Evolutionary conservation across 441 rosid species (phyloP).

Genomic region (Capsella rubella): DNA sequence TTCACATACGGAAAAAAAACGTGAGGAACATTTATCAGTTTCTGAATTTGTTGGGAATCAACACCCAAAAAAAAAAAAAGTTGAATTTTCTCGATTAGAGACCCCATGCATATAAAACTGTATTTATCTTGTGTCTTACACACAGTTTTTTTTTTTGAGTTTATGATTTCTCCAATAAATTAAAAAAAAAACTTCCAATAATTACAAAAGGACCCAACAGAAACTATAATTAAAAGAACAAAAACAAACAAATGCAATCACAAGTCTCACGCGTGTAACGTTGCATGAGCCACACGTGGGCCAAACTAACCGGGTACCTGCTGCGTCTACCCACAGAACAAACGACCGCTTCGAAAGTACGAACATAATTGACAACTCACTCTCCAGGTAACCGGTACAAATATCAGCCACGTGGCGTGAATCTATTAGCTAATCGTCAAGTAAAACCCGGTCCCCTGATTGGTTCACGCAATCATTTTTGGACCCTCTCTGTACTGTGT

Average conservation of each 20-base stretch:
- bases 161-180: constrained; percentile 22
- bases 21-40: constrained; percentile 7
- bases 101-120: constrained; percentile 23
- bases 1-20: neutral
- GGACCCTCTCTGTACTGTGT: constrained; percentile 33
- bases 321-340: constrained; percentile 29
- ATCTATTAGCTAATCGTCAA: constrained; percentile 19
- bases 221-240: neutral
- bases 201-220: constrained; percentile 29
- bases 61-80: neutral
- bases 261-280: constrained; percentile 50
- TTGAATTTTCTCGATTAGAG: neutral
- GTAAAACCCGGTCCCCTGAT: constrained; percentile 25
- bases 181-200: constrained; percentile 9
- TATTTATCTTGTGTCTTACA: constrained; percentile 24
- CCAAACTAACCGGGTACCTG: constrained; percentile 42
- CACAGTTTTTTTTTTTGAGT: neutral
- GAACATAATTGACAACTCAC: constrained; percentile 33
- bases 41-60: constrained; percentile 4
- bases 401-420: constrained; percentile 45
- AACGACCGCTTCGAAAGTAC: constrained; percentile 12
- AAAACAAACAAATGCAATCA: constrained; percentile 27
- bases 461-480: constrained; percentile 45
- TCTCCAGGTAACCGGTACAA: constrained; percentile 40
- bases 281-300: constrained; percentile 50